Base-by-base conservation (phyloP, 148 eudicot species). In the Chenopodium suecicum region DNA sequence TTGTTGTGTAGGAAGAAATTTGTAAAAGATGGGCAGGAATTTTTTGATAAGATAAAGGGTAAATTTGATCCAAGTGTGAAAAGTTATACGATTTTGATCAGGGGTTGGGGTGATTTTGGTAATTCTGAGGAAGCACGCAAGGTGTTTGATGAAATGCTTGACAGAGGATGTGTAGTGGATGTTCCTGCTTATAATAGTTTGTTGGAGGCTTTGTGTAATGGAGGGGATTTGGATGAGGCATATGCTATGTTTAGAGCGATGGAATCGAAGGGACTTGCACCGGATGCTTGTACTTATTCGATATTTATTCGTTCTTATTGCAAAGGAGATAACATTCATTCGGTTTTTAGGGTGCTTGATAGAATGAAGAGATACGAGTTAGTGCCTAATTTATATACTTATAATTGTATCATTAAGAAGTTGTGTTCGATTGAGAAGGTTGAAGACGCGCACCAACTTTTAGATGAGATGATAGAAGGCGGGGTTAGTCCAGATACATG, bases 81-180 rank as follows among this genome's bases (percentile, higher is more conserved):
- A 77, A 88, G 83, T 75, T 94, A 85, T 25, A 94, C 88, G 75
- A 90, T 94, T 88, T 82, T 94, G 90, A 84, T 92, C 13, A 67
- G 86, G 67, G 95, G 98, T 17, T 94, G 92, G 93, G 98, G 90
- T 4, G 88, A 88, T 16, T 64, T 92, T 47, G 94, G 90, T 1
- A 91, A 88, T 46, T 71, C 81, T 4, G 54, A 22, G 10, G 70
- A 76, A 12, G 94, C 89, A 54, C 86, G 78, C 4, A 88, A 84
- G 83, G 80, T 94, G 89, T 92, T 92, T 27, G 97, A 94, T 82
- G 97, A 92, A 91, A 92, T 94, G 94, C 86, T 85, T 77, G 79
- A 87, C 29, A 85, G 90, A 85, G 98, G 93, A 4, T 89, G 89
- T 79, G 72, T 32, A 3, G 91, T 85, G 1, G 98, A 94, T 82